Conservation (phyloP, 495 filamentous ascomycete species). For the Penicillium pulvis region DNA sequence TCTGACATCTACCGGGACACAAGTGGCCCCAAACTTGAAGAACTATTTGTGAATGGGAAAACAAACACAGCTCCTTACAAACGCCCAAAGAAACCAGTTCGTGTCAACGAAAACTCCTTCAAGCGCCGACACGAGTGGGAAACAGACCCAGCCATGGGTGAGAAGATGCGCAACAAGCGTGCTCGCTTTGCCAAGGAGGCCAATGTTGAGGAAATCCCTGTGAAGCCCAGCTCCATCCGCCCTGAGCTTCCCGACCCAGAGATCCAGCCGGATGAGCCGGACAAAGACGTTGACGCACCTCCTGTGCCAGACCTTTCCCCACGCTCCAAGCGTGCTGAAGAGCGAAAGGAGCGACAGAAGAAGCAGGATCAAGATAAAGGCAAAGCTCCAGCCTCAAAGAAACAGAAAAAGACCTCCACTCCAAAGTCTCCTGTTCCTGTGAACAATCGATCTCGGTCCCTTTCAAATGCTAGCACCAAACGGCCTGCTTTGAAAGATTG, state of each 20-base stretch:
- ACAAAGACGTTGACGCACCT: not conserved
- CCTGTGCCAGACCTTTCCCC: not conserved
- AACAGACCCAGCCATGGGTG: slow-evolving; percentile 28
- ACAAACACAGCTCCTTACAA: slow-evolving; percentile 34
- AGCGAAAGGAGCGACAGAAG: not conserved
- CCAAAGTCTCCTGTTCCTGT: not conserved
- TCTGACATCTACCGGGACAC: slow-evolving; percentile 32
- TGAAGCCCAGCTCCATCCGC: slow-evolving; percentile 19
- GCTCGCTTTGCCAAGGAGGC: slow-evolving; percentile 28
- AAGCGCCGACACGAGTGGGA: slow-evolving; percentile 35
- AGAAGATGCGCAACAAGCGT: slow-evolving; percentile 31
- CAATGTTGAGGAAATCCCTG: slow-evolving; percentile 16
- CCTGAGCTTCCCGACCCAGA: slow-evolving; percentile 6
- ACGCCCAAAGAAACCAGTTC: slow-evolving; percentile 25
- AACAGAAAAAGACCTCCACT: not conserved
- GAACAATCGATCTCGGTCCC: not conserved
- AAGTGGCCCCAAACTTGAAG: slow-evolving; percentile 23
- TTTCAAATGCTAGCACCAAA: not conserved
- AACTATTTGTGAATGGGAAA: slow-evolving; percentile 30
- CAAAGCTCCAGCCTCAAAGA: not conserved
- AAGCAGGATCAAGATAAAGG: not conserved
- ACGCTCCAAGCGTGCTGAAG: not conserved
- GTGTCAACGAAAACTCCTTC: slow-evolving; percentile 20
- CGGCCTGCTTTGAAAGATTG: not conserved
- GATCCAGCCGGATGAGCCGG: not conserved